A percentile compares a stretch with the other conserved stretches of the same genome.
Evolutionary conservation across 2,329 filamentous ascomycete genomes (phyloP).

Genomic region (Blastomyces emzantsi): DNA sequence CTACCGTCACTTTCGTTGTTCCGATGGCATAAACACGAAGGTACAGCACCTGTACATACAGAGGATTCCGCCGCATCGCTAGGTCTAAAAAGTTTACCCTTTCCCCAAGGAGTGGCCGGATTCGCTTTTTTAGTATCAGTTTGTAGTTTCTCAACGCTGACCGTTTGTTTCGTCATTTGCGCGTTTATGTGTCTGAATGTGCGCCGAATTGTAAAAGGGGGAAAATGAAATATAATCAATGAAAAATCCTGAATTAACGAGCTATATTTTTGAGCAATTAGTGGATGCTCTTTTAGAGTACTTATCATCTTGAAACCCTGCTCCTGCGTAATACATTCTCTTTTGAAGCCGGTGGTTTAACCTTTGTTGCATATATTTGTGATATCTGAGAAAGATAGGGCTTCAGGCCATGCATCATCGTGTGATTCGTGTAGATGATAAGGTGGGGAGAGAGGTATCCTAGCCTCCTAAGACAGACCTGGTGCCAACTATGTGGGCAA

Average conservation of each 20-base stretch:
- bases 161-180: not conserved
- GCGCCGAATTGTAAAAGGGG: not conserved
- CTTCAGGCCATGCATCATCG: not conserved
- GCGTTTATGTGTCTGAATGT: not conserved
- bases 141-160: not conserved
- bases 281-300: not conserved
- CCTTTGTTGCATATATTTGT: not conserved
- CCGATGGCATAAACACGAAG: not conserved
- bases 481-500: not conserved
- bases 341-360: not conserved
- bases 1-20: not conserved
- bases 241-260: not conserved
- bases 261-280: not conserved
- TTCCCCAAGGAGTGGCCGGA: not conserved
- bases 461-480: not conserved
- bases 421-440: not conserved
- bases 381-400: not conserved
- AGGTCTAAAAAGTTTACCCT: not conserved
- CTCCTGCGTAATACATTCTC: not conserved
- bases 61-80: not conserved
- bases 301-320: not conserved
- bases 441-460: not conserved
- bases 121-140: not conserved
- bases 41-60: not conserved
- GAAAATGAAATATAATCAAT: not conserved